phyloP scores from a whole-genome alignment of 225 moss, liverwort and hornwort species.

The Ulota crispa region DNA sequence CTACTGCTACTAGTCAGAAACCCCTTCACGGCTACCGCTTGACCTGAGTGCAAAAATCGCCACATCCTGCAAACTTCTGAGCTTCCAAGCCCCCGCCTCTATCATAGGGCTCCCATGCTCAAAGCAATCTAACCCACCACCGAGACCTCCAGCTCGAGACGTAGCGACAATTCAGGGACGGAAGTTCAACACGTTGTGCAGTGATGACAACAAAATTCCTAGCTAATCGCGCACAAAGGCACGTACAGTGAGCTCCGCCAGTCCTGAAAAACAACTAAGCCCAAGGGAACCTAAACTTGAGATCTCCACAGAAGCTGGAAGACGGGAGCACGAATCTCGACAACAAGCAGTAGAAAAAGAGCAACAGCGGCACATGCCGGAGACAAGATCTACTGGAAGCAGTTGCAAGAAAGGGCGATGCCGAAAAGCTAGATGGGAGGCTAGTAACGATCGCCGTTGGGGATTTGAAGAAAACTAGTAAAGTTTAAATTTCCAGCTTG shows the following conservation, averaged over 20 bases:
- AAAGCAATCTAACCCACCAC: not conserved
- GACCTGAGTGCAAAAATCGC: conserved; percentile 17
- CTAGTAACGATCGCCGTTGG: not conserved
- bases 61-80: conserved; percentile 36
- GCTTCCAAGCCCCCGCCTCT: not conserved
- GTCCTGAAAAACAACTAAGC: not conserved
- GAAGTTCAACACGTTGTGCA: too few relatives aligned
- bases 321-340: not conserved
- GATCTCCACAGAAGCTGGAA: not conserved
- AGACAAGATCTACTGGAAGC: not conserved
- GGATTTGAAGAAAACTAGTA: not conserved
- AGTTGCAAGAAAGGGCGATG: too few relatives aligned
- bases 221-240: not conserved
- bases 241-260: not conserved
- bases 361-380: not conserved
- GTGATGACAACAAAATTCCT: not conserved
- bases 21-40: not conserved
- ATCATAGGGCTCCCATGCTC: not conserved
- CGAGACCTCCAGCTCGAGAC: not conserved
- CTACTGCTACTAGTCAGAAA: not conserved
- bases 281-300: not conserved
- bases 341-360: not conserved
- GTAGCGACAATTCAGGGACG: not conserved
- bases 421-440: not conserved
- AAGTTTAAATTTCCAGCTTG: not conserved